phyloP scores from a whole-genome alignment of 1,284 basidiomycete genomes.

The Microbotryum saponariae region DNA sequence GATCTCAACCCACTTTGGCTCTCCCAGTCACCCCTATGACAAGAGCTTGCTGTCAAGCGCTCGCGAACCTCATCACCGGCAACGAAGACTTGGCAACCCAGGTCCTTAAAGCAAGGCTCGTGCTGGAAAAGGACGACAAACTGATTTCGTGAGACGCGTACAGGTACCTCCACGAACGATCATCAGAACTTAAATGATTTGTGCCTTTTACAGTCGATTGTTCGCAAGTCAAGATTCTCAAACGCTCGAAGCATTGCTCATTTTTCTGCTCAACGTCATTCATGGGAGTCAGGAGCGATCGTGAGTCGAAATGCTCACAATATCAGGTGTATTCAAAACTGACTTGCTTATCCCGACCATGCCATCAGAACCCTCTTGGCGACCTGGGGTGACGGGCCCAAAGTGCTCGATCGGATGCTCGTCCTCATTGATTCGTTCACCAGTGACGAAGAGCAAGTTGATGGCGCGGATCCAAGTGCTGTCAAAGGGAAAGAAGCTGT shows the following conservation, averaged over 20 bases:
- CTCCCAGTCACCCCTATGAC: constrained; percentile 19
- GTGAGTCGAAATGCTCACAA: background rate
- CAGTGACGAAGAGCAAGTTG: constrained; percentile 12
- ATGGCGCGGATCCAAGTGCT: background rate
- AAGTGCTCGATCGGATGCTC: constrained; percentile 20
- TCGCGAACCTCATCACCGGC: constrained; percentile 24
- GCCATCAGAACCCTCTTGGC: constrained; percentile 10
- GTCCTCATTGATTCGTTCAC: constrained; percentile 3
- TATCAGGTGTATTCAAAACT: background rate
- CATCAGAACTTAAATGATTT: background rate
- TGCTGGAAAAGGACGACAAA: constrained; percentile 6
- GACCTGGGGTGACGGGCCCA: constrained; percentile 6
- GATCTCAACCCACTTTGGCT: background rate
- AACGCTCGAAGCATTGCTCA: constrained; percentile 18
- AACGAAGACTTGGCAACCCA: constrained; percentile 2
- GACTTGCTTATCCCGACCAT: background rate
- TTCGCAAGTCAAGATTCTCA: constrained; percentile 21
- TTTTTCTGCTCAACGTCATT: constrained; percentile 26
- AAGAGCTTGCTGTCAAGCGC: constrained; percentile 19
- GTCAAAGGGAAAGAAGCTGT: background rate
- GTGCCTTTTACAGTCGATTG: constrained; percentile 10
- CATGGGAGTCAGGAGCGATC: constrained; percentile 7
- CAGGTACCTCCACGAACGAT: no score
- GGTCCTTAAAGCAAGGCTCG: constrained; percentile 5
- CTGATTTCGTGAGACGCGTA: constrained; percentile 6